phyloP scores from a whole-genome alignment of 2,329 filamentous ascomycete species.

The Curvularia spicifera region DNA sequence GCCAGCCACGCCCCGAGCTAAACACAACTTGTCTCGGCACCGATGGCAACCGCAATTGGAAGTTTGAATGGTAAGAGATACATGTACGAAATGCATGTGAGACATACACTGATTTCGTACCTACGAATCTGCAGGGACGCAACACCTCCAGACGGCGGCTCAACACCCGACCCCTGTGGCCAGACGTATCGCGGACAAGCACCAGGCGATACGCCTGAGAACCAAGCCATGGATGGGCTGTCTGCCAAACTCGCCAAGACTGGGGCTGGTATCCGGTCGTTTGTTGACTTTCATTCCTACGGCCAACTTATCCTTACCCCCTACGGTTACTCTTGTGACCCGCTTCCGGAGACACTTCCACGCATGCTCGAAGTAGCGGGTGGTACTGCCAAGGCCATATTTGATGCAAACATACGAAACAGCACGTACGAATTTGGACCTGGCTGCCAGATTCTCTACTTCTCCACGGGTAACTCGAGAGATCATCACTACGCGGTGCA shows the following conservation, averaged over 20 bases:
- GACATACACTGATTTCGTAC: no score
- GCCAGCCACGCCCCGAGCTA: constrained; percentile 37
- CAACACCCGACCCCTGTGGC: constrained; percentile 39
- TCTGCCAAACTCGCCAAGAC: constrained; percentile 50
- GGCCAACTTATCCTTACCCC: constrained; percentile 64
- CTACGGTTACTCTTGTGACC: constrained; percentile 57
- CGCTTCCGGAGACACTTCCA: constrained; percentile 56
- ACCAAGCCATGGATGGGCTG: constrained; percentile 52
- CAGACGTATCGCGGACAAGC: constrained; percentile 44
- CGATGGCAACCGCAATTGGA: constrained; percentile 48
- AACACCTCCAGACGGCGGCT: constrained; percentile 34
- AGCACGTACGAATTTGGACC: constrained; percentile 53
- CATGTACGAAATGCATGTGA: no score
- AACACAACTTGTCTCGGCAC: constrained; percentile 41
- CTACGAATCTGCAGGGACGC: constrained; percentile 13
- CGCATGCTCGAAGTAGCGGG: constrained; percentile 50
- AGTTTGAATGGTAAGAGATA: constrained; percentile 31
- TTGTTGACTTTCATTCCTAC: constrained; percentile 69
- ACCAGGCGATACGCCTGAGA: constrained; percentile 42
- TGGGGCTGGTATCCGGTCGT: constrained; percentile 62
- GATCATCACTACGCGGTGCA: constrained; percentile 54
- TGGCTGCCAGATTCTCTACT: constrained; percentile 66
- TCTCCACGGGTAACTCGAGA: constrained; percentile 54
- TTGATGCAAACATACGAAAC: constrained; percentile 46
- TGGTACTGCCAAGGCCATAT: constrained; percentile 53